Base-by-base conservation (phyloP, 2,329 filamentous ascomycete genomes). In the Aspergillus tamarii region DNA sequence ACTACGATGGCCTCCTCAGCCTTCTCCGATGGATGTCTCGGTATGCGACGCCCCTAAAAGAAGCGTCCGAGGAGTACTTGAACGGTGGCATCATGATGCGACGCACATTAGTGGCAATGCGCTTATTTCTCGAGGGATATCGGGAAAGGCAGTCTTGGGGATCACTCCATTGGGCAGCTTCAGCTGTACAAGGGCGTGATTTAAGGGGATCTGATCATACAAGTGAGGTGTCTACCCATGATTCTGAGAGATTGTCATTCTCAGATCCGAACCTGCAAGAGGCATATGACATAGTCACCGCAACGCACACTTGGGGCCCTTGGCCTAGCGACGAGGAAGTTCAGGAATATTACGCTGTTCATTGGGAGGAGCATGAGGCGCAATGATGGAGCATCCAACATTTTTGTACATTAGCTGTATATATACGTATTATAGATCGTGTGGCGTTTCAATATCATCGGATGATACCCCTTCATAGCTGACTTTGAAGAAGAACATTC, bases 251-350 rank as follows among this genome's bases (percentile, higher is more conserved):
- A 39, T 66, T 64, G 57, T 65, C 66, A 59, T 71, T 72, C 50
- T 69, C 74, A 36, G 72, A 78, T 62, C 62, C 68, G 21, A 65
- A 70, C 32, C 56, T 77, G 56, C 68, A 76, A 62, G 74, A 78
- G 63, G 77, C 77, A 62, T 73, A 75, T 68, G 71, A 76, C 53
- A 74, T 81, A 48, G 69, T 82, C 66, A 72, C 73, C 45, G 64
- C 67, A 55, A 76, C 76, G 21, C 67, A 68, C 21, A 60, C 69
- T 21, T 80, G 77, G 79, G 75, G 73, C 21, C 69, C 74, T 21
- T 82, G 80, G 80, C 80, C 80, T 14, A 77, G 71, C 56, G 75
- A 80, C 63, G 72, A 74, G 30, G 80, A 82, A 61, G 74, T 81
- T 53, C 63, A 70, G 59, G 69, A 74, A 28, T 82, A 82, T 69